phyloP scores from a whole-genome alignment of 2,329 filamentous ascomycete species.

The Aspergillus versicolor region DNA sequence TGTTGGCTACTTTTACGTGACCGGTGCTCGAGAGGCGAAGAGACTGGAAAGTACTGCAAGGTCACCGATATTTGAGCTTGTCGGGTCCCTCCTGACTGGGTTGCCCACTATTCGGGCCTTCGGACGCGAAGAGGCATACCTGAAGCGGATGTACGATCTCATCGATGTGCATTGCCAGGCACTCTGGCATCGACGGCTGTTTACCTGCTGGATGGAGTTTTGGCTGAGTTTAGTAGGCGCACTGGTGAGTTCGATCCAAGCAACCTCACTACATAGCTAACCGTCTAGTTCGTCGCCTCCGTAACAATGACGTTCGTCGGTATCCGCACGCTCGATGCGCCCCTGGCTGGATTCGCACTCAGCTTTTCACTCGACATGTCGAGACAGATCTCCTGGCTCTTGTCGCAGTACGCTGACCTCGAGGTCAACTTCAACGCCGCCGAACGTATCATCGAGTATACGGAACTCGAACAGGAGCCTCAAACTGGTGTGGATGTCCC shows the following conservation, averaged over 20 bases:
- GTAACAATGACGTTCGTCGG: slow-evolving; percentile 65
- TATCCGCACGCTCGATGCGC: slow-evolving; percentile 62
- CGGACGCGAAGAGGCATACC: slow-evolving; percentile 65
- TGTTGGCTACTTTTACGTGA: slow-evolving; percentile 54
- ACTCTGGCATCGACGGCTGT: slow-evolving; percentile 67
- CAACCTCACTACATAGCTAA: neutral
- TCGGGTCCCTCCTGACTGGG: slow-evolving; percentile 69
- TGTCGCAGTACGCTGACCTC: slow-evolving; percentile 63
- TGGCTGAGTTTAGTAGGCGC: slow-evolving; percentile 70
- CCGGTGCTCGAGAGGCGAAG: slow-evolving; percentile 73
- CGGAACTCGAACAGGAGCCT: slow-evolving; percentile 24
- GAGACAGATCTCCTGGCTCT: slow-evolving; percentile 61
- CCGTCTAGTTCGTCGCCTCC: slow-evolving; percentile 62
- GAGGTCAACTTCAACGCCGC: slow-evolving; percentile 54
- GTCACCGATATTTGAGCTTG: slow-evolving; percentile 78
- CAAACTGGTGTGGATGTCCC: slow-evolving; percentile 25
- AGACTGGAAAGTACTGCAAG: slow-evolving; percentile 74
- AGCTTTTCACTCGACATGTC: slow-evolving; percentile 72
- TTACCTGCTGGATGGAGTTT: slow-evolving; percentile 76
- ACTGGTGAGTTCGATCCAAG: neutral
- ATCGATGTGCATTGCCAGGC: slow-evolving; percentile 68
- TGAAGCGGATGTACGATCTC: slow-evolving; percentile 66
- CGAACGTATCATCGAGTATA: slow-evolving; percentile 54
- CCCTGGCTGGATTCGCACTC: slow-evolving; percentile 73
- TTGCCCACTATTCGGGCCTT: slow-evolving; percentile 76